Evolutionary conservation across 805 yeast species (phyloP).

Genomic region (Brettanomyces nanus): DNA sequence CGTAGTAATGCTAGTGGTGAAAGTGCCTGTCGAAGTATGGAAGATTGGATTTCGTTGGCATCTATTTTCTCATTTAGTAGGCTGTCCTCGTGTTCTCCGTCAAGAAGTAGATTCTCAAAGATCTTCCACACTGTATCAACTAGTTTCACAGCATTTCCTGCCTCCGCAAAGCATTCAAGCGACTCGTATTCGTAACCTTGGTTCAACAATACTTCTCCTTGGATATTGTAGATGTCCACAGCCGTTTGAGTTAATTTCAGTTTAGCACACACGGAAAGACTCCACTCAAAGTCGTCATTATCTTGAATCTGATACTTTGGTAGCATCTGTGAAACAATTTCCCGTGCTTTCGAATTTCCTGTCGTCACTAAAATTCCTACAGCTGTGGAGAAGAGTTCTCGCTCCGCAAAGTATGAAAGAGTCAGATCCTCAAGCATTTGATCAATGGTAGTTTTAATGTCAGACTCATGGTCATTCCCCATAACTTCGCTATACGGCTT

Average conservation of each 20-base stretch:
- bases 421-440: conserved; percentile 46
- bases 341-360: conserved; percentile 34
- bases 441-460: conserved; percentile 19
- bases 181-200: conserved; percentile 44
- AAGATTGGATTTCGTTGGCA: conserved; percentile 26
- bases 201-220: conserved; percentile 31
- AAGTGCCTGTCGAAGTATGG: conserved; percentile 57
- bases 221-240: conserved; percentile 42
- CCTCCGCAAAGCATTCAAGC: conserved; percentile 52
- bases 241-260: conserved; percentile 54
- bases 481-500: conserved; percentile 26
- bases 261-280: conserved; percentile 62
- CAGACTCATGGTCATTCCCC: conserved; percentile 4
- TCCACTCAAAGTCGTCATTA: conserved; percentile 77
- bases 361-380: conserved; percentile 51
- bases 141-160: conserved; percentile 47
- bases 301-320: conserved; percentile 55
- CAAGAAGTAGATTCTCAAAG: conserved; percentile 50
- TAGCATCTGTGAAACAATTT: conserved; percentile 45
- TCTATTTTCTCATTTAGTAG: conserved; percentile 22
- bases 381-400: conserved; percentile 56
- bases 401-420: conserved; percentile 42
- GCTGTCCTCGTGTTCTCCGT: conserved; percentile 46
- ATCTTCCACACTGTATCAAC: conserved; percentile 50
- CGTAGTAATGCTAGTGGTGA: conserved; percentile 64